Percentiles rank a stretch among this genome's conserved stretches.
Conservation (phyloP, 129 eudicot genomes). For the Centella asiatica region DNA sequence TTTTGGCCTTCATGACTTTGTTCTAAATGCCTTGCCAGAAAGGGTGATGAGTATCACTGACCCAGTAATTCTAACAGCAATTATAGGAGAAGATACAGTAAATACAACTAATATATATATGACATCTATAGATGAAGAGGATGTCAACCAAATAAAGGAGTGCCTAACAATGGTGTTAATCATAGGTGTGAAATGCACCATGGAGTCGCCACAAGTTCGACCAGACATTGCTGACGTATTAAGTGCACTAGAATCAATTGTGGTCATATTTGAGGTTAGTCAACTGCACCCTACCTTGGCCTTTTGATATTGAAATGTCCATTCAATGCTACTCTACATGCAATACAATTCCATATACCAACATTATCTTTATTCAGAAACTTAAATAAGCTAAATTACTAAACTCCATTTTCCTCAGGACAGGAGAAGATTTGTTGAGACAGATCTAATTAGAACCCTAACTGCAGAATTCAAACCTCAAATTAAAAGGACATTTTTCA, state of each 20-base stretch:
- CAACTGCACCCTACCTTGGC: neutral
- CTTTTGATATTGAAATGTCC: too few species aligned
- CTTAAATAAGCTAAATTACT: too few species aligned
- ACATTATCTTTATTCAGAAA: too few species aligned
- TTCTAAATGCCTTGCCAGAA: neutral
- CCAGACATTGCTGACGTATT: constrained; percentile 6
- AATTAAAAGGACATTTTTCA: neutral
- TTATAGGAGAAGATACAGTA: neutral
- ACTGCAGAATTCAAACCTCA: too few species aligned
- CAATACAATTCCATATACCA: too few species aligned
- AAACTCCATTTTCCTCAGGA: neutral
- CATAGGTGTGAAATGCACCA: neutral
- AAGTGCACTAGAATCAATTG: neutral
- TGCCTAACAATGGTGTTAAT: neutral
- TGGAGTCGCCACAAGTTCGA: constrained; percentile 3
- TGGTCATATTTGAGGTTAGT: neutral
- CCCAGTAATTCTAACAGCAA: neutral
- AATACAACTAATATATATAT: too few species aligned
- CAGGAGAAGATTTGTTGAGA: neutral
- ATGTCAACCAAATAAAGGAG: neutral
- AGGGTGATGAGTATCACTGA: neutral
- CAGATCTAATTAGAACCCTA: too few species aligned
- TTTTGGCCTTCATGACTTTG: constrained; percentile 3
- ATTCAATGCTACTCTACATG: too few species aligned
- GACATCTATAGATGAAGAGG: too few species aligned